Percentiles rank a stretch among this genome's conserved stretches.
These are phyloP conservation scores for Kwoniella dejecticola DNA, from an alignment of 768 basidiomycete genomes.

Conservation along the genomic window DNA sequence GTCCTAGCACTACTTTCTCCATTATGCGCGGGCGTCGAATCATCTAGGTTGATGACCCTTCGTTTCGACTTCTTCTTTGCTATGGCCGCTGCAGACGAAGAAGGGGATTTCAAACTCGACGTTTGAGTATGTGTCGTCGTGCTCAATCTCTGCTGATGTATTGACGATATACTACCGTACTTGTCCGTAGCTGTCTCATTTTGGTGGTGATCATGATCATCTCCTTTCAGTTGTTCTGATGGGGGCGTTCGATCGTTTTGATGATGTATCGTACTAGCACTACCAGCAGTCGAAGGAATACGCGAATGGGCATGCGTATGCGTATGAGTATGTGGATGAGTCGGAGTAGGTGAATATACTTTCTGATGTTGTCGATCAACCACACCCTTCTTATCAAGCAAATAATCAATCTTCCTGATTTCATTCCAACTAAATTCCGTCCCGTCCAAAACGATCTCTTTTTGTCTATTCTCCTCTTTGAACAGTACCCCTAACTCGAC, in stretches of 20 bases:
- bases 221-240: too few species aligned
- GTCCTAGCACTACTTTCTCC: not conserved
- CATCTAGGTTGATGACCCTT: conserved; percentile 43
- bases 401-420: conserved; percentile 35
- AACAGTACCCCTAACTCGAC: conserved; percentile 80
- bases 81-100: conserved; percentile 17
- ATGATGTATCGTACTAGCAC: not conserved
- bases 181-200: not conserved
- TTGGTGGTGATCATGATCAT: too few species aligned
- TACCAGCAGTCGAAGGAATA: too few species aligned
- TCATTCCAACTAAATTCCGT: conserved; percentile 49
- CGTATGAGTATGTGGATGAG: not conserved
- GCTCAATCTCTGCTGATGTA: conserved; percentile 2
- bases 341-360: not conserved
- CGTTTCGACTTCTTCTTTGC: conserved; percentile 35
- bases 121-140: too few species aligned
- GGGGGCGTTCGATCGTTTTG: too few species aligned
- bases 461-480: conserved; percentile 73
- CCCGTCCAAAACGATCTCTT: conserved; percentile 72
- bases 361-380: not conserved
- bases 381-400: conserved; percentile 17
- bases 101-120: not conserved
- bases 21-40: not conserved
- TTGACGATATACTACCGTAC: not conserved
- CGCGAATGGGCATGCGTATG: not conserved